Conservation (phyloP, 2,329 filamentous ascomycete genomes). For the Didymellaceae sp. region DNA sequence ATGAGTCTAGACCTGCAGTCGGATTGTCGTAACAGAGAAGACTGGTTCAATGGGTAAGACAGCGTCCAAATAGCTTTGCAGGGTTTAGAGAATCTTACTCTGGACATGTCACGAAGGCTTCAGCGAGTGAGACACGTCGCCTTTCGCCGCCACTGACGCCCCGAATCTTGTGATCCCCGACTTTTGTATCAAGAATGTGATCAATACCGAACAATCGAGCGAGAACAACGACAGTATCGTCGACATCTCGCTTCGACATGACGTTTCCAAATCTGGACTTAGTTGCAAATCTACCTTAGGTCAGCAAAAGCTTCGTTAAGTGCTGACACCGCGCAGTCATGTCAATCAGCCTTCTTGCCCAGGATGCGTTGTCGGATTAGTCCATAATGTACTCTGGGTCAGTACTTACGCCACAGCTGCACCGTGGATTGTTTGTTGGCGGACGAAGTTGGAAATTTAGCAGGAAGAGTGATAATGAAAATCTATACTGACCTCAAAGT, state of each 20-base stretch:
- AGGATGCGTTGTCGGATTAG: neutral
- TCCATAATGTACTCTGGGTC: too few relatives aligned
- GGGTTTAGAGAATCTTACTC: neutral
- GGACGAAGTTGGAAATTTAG: neutral
- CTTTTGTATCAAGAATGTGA: slow-evolving; percentile 68
- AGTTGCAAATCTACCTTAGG: slow-evolving; percentile 1
- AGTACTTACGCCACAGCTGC: too few relatives aligned
- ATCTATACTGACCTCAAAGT: slow-evolving; percentile 2
- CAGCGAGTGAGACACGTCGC: slow-evolving; percentile 73
- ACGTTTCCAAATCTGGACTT: slow-evolving; percentile 8
- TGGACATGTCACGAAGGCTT: slow-evolving; percentile 62
- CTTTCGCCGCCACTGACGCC: slow-evolving; percentile 73
- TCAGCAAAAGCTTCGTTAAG: neutral
- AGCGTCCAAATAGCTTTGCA: neutral
- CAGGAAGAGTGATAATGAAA: neutral
- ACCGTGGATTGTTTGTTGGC: neutral
- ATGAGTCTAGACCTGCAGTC: slow-evolving; percentile 43
- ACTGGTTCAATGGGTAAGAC: slow-evolving; percentile 48
- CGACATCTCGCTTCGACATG: slow-evolving; percentile 2
- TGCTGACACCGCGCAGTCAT: neutral
- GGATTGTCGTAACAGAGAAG: slow-evolving; percentile 60
- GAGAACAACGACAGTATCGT: slow-evolving; percentile 1
- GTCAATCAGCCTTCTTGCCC: neutral
- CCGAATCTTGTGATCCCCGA: slow-evolving; percentile 70
- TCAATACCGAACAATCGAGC: slow-evolving; percentile 27